Base-by-base conservation (phyloP, 305 asterid species). In the Withania somnifera region DNA sequence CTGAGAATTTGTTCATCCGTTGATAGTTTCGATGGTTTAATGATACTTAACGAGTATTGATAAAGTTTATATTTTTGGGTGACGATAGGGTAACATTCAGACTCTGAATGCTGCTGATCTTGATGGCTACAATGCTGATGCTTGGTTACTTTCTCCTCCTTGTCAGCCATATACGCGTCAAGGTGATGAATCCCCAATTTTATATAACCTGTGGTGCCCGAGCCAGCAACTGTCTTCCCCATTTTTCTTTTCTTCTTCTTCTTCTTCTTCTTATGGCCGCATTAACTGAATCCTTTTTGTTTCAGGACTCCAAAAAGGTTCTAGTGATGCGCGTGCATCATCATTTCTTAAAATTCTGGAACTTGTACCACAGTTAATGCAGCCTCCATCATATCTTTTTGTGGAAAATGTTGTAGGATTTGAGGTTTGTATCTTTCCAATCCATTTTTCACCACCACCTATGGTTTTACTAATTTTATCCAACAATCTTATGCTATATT, bases 391-490 rank as follows among this genome's bases (percentile, higher is more conserved):
- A 63, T 89, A 91, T 91, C 90, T 95, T 11, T 92, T 94, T 90
- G 99, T 95, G 83, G 99, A 95, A 90, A 94, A 95, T 86, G 99
- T 95, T 79, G 99, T 95, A 85, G 99, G 99, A 63, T 95, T 94
- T 89, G 98, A 95, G 99, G 99, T 95, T 84, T 79, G 93, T 86
- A 57, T 45, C 80, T 68, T n/a, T 54, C 80, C 58, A 24, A 34
- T 50, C 58, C 40, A 73, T 26, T 42, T 28, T 47, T 26, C 60
- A 73, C 60, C 5, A 26, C 45, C 11, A 28, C 45, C 61, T 75
- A 28, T 51, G 17, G 28, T 50, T 20, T 50, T 75, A 5, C 80
- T 75, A 2, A 28, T 19, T 50, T 15, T 73, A 73, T 73, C 40
- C 79, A 8, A 1, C 60, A 24, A 34, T 50, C 79, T 50, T 75